Evolutionary conservation across 306 rosid species (phyloP).

Genomic region (Hippophae tibetana): DNA sequence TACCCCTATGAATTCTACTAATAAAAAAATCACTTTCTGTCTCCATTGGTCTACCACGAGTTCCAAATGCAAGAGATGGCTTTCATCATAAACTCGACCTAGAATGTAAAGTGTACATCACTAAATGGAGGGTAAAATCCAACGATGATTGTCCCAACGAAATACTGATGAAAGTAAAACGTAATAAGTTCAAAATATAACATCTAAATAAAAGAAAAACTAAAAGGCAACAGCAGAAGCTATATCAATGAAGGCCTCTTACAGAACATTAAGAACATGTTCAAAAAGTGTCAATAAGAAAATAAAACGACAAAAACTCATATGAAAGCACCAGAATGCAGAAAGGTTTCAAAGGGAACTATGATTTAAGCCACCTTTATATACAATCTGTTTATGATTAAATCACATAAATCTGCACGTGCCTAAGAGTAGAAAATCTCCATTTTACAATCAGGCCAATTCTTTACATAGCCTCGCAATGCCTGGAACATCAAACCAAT

Average conservation of each 20-base stretch:
- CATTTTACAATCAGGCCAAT: slow-evolving; percentile 23
- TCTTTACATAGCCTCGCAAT: slow-evolving; percentile 31
- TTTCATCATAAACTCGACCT: too few relatives aligned
- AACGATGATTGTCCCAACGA: too few relatives aligned
- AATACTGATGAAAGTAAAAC: background rate
- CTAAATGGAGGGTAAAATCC: too few relatives aligned
- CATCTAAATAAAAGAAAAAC: slow-evolving; percentile 3
- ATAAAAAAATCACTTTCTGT: too few relatives aligned
- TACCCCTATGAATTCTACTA: too few relatives aligned
- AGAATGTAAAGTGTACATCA: too few relatives aligned
- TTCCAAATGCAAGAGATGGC: too few relatives aligned
- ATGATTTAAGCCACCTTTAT: slow-evolving; percentile 34
- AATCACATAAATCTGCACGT: slow-evolving; percentile 21
- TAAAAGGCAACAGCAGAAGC: too few relatives aligned
- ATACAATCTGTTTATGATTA: slow-evolving; percentile 39
- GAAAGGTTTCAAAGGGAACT: slow-evolving; percentile 18
- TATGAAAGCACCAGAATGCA: slow-evolving; percentile 6
- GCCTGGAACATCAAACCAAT: slow-evolving; percentile 36
- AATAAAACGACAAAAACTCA: slow-evolving; percentile 8
- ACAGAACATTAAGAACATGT: slow-evolving; percentile 19
- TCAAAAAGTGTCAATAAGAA: slow-evolving; percentile 4
- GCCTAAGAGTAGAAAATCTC: slow-evolving; percentile 23
- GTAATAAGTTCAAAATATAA: slow-evolving; percentile 13
- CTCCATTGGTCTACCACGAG: too few relatives aligned
- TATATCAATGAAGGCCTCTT: slow-evolving; percentile 1